phyloP scores from a whole-genome alignment of 2,329 filamentous ascomycete species.

The Camillea tinctor region DNA sequence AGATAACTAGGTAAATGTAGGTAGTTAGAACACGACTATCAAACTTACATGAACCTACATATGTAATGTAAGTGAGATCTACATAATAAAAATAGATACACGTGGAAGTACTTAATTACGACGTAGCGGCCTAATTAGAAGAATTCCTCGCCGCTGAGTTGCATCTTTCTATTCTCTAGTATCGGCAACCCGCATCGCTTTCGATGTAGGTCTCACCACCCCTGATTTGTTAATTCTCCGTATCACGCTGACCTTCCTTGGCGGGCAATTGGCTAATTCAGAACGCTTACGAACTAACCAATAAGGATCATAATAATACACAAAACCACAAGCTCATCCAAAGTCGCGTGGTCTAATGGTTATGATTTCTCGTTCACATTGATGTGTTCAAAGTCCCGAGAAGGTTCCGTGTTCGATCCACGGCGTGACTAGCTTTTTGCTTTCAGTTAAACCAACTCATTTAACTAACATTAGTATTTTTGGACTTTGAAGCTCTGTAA shows the following conservation, averaged over 20 bases:
- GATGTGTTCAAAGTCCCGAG: slow-evolving; percentile 25
- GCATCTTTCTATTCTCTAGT: too few species aligned
- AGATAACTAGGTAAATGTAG: too few species aligned
- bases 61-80: too few species aligned
- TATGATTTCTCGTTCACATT: slow-evolving; percentile 35
- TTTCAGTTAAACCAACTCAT: not conserved
- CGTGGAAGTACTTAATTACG: too few species aligned
- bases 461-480: not conserved
- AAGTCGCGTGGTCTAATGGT: slow-evolving; percentile 35
- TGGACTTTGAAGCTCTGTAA: not conserved
- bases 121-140: too few species aligned
- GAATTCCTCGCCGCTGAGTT: too few species aligned
- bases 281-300: not conserved
- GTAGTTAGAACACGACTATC: too few species aligned
- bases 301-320: not conserved
- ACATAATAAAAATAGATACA: too few species aligned
- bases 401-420: slow-evolving; percentile 36
- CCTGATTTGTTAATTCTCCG: not conserved
- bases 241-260: not conserved
- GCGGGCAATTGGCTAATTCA: not conserved
- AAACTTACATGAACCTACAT: too few species aligned
- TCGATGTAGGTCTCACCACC: too few species aligned
- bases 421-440: slow-evolving; percentile 29
- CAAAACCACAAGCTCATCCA: not conserved
- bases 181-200: too few species aligned